A percentile compares a stretch with the other conserved stretches of the same genome.
Evolutionary conservation across 139 green algal species (phyloP).

Genomic region (Tetradesmus obliquus): DNA sequence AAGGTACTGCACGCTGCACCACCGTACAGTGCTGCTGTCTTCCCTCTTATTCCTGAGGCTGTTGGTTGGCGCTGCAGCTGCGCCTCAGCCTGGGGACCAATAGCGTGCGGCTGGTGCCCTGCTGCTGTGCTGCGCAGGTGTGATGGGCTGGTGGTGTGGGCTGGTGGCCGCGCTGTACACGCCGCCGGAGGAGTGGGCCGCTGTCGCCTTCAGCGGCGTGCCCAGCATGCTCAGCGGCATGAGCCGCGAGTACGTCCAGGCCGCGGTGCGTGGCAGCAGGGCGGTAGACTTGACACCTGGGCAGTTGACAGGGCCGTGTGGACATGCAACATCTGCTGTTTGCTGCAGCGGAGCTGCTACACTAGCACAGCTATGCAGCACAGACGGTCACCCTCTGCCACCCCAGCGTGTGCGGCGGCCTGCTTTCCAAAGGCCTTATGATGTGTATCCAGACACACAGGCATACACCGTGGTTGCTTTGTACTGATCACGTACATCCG

Average conservation of each 20-base stretch:
- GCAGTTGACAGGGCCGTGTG: not conserved
- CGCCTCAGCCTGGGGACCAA: not conserved
- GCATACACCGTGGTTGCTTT: not conserved
- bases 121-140: not conserved
- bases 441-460: no score
- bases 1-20: not conserved
- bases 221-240: not conserved
- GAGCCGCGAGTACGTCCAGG: not conserved
- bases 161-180: not conserved
- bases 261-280: not conserved
- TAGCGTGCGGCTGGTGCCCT: no score
- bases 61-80: not conserved
- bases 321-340: not conserved
- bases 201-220: not conserved
- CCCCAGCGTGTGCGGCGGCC: no score
- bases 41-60: not conserved
- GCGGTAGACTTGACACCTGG: no score
- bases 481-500: no score
- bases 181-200: not conserved
- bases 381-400: no score
- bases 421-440: no score
- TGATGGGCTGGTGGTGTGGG: slow-evolving; percentile 11
- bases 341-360: not conserved
- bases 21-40: not conserved
- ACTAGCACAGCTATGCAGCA: no score